phyloP scores from a whole-genome alignment of 345 rosid species.

The Pistacia atlantica region DNA sequence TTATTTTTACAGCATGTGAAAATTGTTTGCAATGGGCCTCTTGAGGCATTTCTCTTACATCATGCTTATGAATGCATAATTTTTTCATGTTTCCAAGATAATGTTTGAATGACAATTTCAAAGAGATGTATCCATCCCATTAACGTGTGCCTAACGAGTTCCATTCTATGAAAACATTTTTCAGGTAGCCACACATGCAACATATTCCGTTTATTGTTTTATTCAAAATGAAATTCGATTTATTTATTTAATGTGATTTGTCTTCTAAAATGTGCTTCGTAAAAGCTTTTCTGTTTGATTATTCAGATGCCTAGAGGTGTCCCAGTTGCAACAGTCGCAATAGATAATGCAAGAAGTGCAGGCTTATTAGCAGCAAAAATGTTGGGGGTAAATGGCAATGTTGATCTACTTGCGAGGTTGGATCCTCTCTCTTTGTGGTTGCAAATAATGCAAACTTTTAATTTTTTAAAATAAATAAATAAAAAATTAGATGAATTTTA shows the following conservation, averaged over 20 bases:
- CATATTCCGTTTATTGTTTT: no score
- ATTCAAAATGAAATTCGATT: no score
- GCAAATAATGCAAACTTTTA: neutral
- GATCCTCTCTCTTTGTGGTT: constrained; percentile 10
- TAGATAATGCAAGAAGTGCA: constrained; percentile 82
- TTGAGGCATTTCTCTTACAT: no score
- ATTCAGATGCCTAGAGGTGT: constrained; percentile 95
- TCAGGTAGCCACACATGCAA: no score
- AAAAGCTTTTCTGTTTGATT: neutral
- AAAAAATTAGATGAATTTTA: neutral
- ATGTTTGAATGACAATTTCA: no score
- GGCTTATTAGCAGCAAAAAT: constrained; percentile 82
- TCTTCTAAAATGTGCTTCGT: neutral
- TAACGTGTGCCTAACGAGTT: no score
- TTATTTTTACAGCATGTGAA: neutral
- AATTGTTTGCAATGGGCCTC: no score
- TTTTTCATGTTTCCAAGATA: no score
- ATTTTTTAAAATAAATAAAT: no score
- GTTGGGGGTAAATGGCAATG: constrained; percentile 63
- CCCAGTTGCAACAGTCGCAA: constrained; percentile 91
- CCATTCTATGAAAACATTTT: no score
- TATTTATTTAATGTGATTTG: neutral
- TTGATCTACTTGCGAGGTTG: constrained; percentile 60
- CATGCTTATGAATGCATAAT: no score
- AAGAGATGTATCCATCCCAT: no score